phyloP scores from a whole-genome alignment of 805 yeast species.

The Starmerella geochares region DNA sequence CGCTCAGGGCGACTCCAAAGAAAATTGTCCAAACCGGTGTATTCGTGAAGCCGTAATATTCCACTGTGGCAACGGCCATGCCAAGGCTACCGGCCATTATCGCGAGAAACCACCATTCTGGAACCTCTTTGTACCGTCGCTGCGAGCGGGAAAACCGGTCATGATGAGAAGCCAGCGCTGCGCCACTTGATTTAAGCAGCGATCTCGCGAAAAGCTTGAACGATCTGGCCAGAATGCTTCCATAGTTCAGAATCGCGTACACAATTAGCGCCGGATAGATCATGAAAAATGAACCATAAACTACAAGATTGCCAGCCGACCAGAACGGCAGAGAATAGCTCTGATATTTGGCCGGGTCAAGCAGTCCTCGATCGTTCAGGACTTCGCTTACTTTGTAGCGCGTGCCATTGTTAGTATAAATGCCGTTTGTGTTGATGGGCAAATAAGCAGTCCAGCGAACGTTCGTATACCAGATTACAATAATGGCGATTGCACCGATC shows the following conservation, averaged over 20 bases:
- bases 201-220: constrained; percentile 17
- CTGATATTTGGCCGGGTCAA: constrained; percentile 41
- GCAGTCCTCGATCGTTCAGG: constrained; percentile 35
- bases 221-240: constrained; percentile 10
- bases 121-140: constrained; percentile 49
- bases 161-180: constrained; percentile 29
- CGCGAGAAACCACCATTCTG: constrained; percentile 43
- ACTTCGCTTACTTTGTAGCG: constrained; percentile 40
- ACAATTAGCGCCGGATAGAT: constrained; percentile 48
- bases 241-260: constrained; percentile 30
- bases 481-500: constrained; percentile 28
- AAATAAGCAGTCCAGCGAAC: constrained; percentile 42
- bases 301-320: constrained; percentile 50
- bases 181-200: constrained; percentile 14
- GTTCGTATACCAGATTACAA: constrained; percentile 37
- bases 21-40: constrained; percentile 55
- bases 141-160: constrained; percentile 54
- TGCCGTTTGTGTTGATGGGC: constrained; percentile 39
- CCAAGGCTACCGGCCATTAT: constrained; percentile 38
- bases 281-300: constrained; percentile 49
- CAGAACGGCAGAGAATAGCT: constrained; percentile 60
- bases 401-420: constrained; percentile 14
- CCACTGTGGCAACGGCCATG: constrained; percentile 39
- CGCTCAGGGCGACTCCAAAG: constrained; percentile 42
- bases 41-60: constrained; percentile 30